Evolutionary conservation across 805 yeast genomes (phyloP).

Genomic region (Komagataella mondaviorum): DNA sequence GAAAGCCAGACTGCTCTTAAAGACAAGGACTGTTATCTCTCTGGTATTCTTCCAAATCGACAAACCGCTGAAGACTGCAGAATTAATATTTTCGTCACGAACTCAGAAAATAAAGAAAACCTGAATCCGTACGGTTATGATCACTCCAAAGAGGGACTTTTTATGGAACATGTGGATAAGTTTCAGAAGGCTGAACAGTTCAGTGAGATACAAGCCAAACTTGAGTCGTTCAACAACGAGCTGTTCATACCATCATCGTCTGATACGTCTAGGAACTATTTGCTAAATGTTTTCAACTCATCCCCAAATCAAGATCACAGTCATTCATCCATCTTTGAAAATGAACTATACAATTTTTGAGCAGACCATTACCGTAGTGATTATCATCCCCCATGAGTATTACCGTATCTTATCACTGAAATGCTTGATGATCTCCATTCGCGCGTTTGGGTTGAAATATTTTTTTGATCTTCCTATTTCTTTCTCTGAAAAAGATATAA

Average conservation of each 20-base stretch:
- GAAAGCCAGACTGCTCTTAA: not conserved
- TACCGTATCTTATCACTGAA: not conserved
- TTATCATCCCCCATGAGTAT: not conserved
- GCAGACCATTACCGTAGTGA: not conserved
- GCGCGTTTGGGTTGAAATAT: not conserved
- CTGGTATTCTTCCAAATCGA: not conserved
- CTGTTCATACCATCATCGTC: not conserved
- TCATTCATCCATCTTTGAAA: not conserved
- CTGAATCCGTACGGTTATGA: not conserved
- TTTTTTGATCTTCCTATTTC: not conserved
- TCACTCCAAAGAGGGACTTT: not conserved
- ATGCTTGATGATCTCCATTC: not conserved
- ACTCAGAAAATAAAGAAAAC: not conserved
- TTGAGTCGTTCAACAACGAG: not conserved
- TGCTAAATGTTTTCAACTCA: not conserved
- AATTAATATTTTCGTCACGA: not conserved
- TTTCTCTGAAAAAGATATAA: not conserved
- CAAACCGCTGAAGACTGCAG: not conserved
- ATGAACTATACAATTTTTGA: not conserved
- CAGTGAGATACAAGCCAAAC: not conserved
- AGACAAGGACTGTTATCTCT: not conserved
- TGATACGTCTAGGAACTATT: not conserved
- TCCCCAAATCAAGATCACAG: not conserved
- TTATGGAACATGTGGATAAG: not conserved
- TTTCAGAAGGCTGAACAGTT: not conserved